These are phyloP conservation scores for Alnus glutinosa DNA, from an alignment of 306 rosid genomes.

Conservation along the genomic window DNA sequence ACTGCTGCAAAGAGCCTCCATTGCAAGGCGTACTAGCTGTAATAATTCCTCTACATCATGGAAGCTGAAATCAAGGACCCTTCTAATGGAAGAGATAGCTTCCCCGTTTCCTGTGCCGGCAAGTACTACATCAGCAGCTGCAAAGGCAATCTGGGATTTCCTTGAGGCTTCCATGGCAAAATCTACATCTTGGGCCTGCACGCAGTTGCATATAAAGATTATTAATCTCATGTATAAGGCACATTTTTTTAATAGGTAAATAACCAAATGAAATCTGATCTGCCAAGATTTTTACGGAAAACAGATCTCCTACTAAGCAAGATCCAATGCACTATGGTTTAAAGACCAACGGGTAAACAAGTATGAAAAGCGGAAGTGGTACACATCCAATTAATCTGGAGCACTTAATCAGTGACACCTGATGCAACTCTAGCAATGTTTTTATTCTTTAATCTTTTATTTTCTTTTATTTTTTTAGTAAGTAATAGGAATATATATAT, in stretches of 20 bases:
- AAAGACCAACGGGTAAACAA: not conserved
- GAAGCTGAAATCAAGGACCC: conserved; percentile 3
- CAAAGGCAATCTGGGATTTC: conserved; percentile 9
- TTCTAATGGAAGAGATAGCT: not conserved
- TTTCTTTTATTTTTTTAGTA: too few relatives aligned
- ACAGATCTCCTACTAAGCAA: not conserved
- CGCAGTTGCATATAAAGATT: not conserved
- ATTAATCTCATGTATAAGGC: not conserved
- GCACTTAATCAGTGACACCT: not conserved
- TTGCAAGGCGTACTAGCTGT: not conserved
- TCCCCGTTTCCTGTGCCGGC: not conserved
- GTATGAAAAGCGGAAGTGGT: not conserved
- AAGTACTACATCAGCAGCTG: not conserved
- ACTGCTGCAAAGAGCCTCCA: not conserved
- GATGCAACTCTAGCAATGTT: too few relatives aligned
- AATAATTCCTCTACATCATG: conserved; percentile 5
- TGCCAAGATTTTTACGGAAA: not conserved
- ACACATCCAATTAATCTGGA: not conserved
- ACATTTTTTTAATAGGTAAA: not conserved
- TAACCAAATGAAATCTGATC: not conserved
- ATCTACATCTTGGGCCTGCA: conserved; percentile 3
- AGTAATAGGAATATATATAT: not conserved
- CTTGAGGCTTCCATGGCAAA: conserved; percentile 2
- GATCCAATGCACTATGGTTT: not conserved
- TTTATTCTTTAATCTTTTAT: too few relatives aligned